Conservation (phyloP, 2,329 filamentous ascomycete genomes). For the Hortaea sp. region DNA sequence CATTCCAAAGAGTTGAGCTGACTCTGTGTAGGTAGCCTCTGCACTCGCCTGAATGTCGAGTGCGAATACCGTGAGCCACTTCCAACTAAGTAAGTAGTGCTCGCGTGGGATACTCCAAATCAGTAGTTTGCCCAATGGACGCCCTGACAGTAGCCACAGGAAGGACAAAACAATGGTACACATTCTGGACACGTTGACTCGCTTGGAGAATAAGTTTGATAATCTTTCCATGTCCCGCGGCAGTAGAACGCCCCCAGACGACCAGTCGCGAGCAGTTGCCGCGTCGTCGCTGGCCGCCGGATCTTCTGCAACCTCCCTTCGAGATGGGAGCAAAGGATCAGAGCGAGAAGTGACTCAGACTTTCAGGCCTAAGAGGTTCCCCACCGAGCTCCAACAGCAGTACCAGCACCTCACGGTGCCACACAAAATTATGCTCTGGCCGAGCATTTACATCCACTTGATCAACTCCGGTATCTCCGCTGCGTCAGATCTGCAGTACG, state of each 20-base stretch:
- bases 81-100: constrained; percentile 49
- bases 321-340: not conserved
- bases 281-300: not conserved
- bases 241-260: constrained; percentile 1
- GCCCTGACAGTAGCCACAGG: constrained; percentile 25
- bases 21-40: constrained; percentile 35
- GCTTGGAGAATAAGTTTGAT: constrained; percentile 49
- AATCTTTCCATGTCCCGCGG: constrained; percentile 15
- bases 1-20: not conserved
- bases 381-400: constrained; percentile 11
- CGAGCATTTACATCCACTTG: constrained; percentile 27
- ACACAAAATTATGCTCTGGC: constrained; percentile 44
- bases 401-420: constrained; percentile 29
- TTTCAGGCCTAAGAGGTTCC: constrained; percentile 1
- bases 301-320: not conserved
- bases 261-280: not conserved
- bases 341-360: not conserved
- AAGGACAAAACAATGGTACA: constrained; percentile 55
- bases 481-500: constrained; percentile 25
- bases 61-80: constrained; percentile 52
- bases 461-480: constrained; percentile 25
- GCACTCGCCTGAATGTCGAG: constrained; percentile 46
- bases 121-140: not conserved
- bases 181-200: constrained; percentile 47
- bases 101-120: not conserved